Evolutionary conservation across 2,329 filamentous ascomycete species (phyloP).

Genomic region (Leptographium galeiforme): DNA sequence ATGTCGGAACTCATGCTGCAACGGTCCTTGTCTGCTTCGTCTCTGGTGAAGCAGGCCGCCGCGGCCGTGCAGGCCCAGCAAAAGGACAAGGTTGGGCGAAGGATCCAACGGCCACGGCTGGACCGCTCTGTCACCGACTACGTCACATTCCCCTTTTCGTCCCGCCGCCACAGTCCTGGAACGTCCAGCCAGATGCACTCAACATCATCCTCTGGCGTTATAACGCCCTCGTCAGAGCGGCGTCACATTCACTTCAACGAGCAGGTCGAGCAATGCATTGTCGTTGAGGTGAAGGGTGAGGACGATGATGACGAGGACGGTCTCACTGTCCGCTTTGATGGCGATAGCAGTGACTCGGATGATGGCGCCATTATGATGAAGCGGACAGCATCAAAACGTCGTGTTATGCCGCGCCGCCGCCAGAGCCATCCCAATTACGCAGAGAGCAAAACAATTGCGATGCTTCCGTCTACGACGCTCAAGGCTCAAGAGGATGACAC

Average conservation of each 20-base stretch:
- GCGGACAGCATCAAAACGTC: slow-evolving; percentile 41
- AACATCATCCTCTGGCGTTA: slow-evolving; percentile 54
- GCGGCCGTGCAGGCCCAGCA: slow-evolving; percentile 76
- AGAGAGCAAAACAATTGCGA: slow-evolving; percentile 78
- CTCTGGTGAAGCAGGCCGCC: slow-evolving; percentile 77
- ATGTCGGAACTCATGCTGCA: slow-evolving; percentile 94
- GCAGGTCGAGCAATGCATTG: slow-evolving; percentile 90
- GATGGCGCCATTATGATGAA: slow-evolving; percentile 78
- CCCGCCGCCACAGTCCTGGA: slow-evolving; percentile 45
- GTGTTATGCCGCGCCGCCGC: slow-evolving; percentile 37
- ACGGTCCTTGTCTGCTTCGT: slow-evolving; percentile 74
- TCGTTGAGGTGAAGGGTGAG: slow-evolving; percentile 72
- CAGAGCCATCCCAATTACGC: slow-evolving; percentile 23
- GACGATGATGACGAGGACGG: slow-evolving; percentile 56
- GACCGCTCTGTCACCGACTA: slow-evolving; percentile 57
- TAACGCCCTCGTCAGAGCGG: slow-evolving; percentile 50
- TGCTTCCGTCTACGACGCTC: slow-evolving; percentile 72
- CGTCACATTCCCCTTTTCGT: slow-evolving; percentile 49
- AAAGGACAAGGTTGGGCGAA: slow-evolving; percentile 33
- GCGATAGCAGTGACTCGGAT: slow-evolving; percentile 54
- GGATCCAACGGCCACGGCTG: slow-evolving; percentile 39
- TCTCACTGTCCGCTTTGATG: slow-evolving; percentile 16
- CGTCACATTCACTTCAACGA: slow-evolving; percentile 96
- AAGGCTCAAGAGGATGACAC: slow-evolving; percentile 73
- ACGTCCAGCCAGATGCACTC: slow-evolving; percentile 54